These are phyloP conservation scores for Arthroderma sp. DNA, from an alignment of 2,329 filamentous ascomycete genomes.

Conservation along the genomic window DNA sequence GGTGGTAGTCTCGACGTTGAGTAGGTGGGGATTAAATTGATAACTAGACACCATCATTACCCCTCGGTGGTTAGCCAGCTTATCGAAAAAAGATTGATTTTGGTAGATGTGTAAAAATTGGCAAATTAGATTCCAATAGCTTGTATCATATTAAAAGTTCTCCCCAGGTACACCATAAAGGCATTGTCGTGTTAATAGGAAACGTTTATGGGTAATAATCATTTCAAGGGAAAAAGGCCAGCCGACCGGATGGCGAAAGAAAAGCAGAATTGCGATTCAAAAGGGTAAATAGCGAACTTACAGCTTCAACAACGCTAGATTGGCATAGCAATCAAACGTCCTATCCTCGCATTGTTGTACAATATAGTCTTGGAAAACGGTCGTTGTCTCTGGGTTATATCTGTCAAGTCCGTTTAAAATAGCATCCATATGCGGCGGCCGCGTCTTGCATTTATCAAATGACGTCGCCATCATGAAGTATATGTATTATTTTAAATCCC, in stretches of 20 bases:
- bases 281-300: slow-evolving; percentile 38
- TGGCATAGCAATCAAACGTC: slow-evolving; percentile 92
- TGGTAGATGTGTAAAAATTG: neutral
- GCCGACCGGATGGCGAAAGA: neutral
- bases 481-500: neutral
- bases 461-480: slow-evolving; percentile 22
- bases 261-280: slow-evolving; percentile 13
- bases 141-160: slow-evolving; percentile 3
- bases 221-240: neutral
- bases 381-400: slow-evolving; percentile 96
- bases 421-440: slow-evolving; percentile 79
- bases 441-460: slow-evolving; percentile 80
- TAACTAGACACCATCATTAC: slow-evolving; percentile 51
- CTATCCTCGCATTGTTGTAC: slow-evolving; percentile 88
- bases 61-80: neutral
- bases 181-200: slow-evolving; percentile 62
- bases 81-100: neutral
- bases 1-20: slow-evolving; percentile 93
- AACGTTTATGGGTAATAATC: slow-evolving; percentile 45
- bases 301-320: slow-evolving; percentile 92
- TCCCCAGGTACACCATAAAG: neutral
- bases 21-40: slow-evolving; percentile 98
- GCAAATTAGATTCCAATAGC: neutral
- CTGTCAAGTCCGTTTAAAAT: slow-evolving; percentile 96
- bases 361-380: slow-evolving; percentile 87